Conservation (phyloP, 2,329 filamentous ascomycete genomes). For the Ceratocystis variospora region DNA sequence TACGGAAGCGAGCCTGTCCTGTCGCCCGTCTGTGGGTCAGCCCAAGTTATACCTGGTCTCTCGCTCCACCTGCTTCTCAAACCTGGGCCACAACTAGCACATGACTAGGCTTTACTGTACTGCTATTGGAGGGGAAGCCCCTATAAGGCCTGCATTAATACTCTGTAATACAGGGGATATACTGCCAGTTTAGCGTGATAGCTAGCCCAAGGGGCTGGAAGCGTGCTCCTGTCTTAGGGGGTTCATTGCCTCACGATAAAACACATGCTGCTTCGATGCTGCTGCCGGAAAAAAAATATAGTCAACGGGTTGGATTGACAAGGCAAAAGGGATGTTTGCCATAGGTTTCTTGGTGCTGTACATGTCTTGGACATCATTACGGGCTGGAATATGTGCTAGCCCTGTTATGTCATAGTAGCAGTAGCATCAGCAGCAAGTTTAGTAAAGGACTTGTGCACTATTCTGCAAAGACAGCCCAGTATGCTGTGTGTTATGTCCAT, state of each 20-base stretch:
- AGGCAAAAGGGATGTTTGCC: background rate
- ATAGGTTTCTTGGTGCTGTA: background rate
- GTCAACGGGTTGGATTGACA: too few species aligned
- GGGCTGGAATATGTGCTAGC: background rate
- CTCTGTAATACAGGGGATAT: background rate
- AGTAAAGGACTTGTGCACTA: background rate
- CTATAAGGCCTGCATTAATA: background rate
- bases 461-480: too few species aligned
- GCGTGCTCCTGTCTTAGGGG: background rate
- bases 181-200: background rate
- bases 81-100: too few species aligned
- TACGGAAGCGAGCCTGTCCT: too few species aligned
- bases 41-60: too few species aligned
- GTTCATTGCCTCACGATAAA: background rate
- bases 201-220: background rate
- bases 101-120: too few species aligned
- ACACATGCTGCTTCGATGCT: background rate
- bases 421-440: background rate
- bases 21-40: too few species aligned
- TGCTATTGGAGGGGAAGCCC: background rate
- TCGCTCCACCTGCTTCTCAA: too few species aligned
- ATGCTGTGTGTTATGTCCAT: too few species aligned
- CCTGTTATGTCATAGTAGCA: background rate
- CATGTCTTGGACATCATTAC: background rate
- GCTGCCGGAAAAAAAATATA: background rate